phyloP scores from a whole-genome alignment of 2,329 filamentous ascomycete genomes.

The Cercospora brassicicola region DNA sequence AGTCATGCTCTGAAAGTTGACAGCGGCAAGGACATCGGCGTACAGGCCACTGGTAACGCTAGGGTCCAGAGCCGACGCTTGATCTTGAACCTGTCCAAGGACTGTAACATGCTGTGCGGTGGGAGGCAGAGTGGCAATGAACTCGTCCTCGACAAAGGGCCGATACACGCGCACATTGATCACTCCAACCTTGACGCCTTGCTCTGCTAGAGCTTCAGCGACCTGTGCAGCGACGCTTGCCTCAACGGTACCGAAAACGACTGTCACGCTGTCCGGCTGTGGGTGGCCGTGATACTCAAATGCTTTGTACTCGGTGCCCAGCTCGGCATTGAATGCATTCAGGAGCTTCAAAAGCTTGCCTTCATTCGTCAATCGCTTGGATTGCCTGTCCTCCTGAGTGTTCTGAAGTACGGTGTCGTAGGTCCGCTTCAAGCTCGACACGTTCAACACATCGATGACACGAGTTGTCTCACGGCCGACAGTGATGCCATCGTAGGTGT shows the following conservation, averaged over 20 bases:
- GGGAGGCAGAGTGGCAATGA: slow-evolving; percentile 76
- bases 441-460: slow-evolving; percentile 77
- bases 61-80: slow-evolving; percentile 70
- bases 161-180: slow-evolving; percentile 92
- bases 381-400: slow-evolving; percentile 51
- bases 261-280: slow-evolving; percentile 76
- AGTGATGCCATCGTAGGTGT: slow-evolving; percentile 74
- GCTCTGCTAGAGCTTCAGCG: slow-evolving; percentile 67
- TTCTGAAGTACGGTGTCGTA: slow-evolving; percentile 67
- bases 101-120: slow-evolving; percentile 76
- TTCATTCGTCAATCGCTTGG: slow-evolving; percentile 66
- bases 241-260: slow-evolving; percentile 91
- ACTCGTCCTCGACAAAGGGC: slow-evolving; percentile 92
- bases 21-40: slow-evolving; percentile 82
- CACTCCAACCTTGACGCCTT: slow-evolving; percentile 77
- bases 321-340: slow-evolving; percentile 78
- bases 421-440: slow-evolving; percentile 65
- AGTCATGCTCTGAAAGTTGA: slow-evolving; percentile 74
- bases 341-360: slow-evolving; percentile 71
- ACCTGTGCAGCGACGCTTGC: slow-evolving; percentile 82
- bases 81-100: slow-evolving; percentile 80
- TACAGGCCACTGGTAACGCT: slow-evolving; percentile 83
- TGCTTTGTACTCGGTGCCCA: slow-evolving; percentile 86
- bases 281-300: slow-evolving; percentile 93
- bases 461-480: slow-evolving; percentile 79